A percentile compares a stretch with the other conserved stretches of the same genome.
phyloP scores from a whole-genome alignment of 768 basidiomycete genomes.

The Agaricus subrufescens region DNA sequence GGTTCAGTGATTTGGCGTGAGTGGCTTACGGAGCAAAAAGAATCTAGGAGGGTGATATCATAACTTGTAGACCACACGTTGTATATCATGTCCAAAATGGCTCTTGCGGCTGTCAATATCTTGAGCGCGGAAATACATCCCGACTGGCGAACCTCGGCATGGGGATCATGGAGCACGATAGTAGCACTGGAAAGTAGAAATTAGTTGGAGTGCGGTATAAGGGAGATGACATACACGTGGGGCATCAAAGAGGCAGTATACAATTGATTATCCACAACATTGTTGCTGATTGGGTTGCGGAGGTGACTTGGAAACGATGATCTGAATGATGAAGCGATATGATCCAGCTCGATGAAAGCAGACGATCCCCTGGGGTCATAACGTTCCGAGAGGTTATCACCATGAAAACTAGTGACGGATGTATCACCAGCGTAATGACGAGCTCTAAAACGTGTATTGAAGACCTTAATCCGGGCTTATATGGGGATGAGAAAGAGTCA shows the following conservation, averaged over 20 bases:
- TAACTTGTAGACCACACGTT: constrained; percentile 65
- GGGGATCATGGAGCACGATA: constrained; percentile 73
- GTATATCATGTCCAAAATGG: constrained; percentile 64
- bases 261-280: constrained; percentile 55
- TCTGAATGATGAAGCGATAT: constrained; percentile 50
- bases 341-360: constrained; percentile 62
- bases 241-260: constrained; percentile 44
- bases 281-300: constrained; percentile 49
- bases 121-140: constrained; percentile 68
- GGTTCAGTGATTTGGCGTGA: not conserved
- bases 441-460: constrained; percentile 62
- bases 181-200: constrained; percentile 40
- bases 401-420: constrained; percentile 35
- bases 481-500: not conserved
- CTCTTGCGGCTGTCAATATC: constrained; percentile 61
- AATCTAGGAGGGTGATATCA: constrained; percentile 64
- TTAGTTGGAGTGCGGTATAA: constrained; percentile 2
- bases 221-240: constrained; percentile 27
- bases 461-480: constrained; percentile 49
- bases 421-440: constrained; percentile 57
- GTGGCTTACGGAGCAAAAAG: constrained; percentile 60
- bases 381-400: constrained; percentile 36
- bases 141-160: constrained; percentile 52
- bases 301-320: constrained; percentile 54
- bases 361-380: constrained; percentile 56